Evolutionary conservation across 805 yeast genomes (phyloP), one percentile per base, ranked within the genome.

Genomic region (Cyberlindnera japonica): DNA sequence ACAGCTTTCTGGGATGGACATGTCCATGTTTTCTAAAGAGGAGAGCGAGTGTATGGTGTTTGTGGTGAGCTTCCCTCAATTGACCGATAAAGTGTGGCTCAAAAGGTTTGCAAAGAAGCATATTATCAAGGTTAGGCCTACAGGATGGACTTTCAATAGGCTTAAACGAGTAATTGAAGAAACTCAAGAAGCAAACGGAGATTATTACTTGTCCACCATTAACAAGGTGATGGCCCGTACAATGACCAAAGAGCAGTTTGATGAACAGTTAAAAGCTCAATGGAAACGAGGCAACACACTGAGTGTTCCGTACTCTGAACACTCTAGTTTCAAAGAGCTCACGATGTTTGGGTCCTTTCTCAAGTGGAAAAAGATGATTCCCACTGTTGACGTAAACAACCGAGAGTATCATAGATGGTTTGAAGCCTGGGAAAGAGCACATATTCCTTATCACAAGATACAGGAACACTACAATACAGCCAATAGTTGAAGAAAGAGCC

Each of bases 291-390:
- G 48, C 3, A 38, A 48, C 19, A 37, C 29, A 12, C 38, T 81
- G 50, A 61, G 73, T 10, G 75, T 90, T 2, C 98, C 99, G 0
- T 93, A 93, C 55, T 83, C 95, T 54, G 99, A 93, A 57, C 99
- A 93, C 63, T 87, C 96, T 10, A 86, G 95, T 42, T 91, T 80
- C 53, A 66, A 83, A 27, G 99, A 93, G 54, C 67, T 93, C 27
- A 70, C 81, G 11, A 70, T 72, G 40, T 86, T 91, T 55, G 74
- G 82, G 17, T 64, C 73, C 3, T 62, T 71, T 17, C 50, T 87
- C 29, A 59, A 71, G 7, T 72, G 77, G 48, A 62, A 62, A 0
- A 54, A 68, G 29, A 73, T 87, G 12, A 77, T 89, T 8, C 93
- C 97, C 0, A 93, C 99, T 0, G 99, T 91, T 5, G 77, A 76